Evolutionary conservation across 1,139 yeast genomes (phyloP), one percentile per base, ranked within the genome.

Genomic region (Spencermartinsiella ligniputridi): DNA sequence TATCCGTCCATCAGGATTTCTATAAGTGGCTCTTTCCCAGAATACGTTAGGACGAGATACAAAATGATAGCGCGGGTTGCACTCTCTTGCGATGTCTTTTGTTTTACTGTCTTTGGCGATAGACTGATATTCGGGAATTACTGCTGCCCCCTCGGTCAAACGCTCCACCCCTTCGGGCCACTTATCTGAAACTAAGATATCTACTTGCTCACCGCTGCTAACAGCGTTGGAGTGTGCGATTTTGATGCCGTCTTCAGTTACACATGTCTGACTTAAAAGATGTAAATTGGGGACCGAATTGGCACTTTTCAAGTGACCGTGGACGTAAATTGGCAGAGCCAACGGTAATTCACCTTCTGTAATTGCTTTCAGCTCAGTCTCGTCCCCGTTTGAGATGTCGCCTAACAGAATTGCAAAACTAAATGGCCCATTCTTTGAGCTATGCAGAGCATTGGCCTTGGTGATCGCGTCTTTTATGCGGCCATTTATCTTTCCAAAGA

Each of bases 21-120:
- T 43, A 43, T 49, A 59, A 0, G 64, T 63, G 9, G 49, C 46
- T 13, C 61, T 49, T 42, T 60, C 63, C 53, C 55, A 56, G 38
- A 51, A 57, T 3, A 38, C 40, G 24, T 45, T 46, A n/a, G 25
- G 38, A 17, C 24, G 20, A 3, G 42, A 41, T 8, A 45, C 51
- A 43, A 58, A 52, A 22, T 47, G 52, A 38, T 58, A 58, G 15
- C 55, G 46, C 2, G 62, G 61, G 17, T 43, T 45, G 2, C 43
- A 18, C 2, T 21, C 21, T 18, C 27, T 30, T 15, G 49, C 52
- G n/a, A 40, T 36, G 2, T 42, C 45, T 11, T 32, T 27, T 3
- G 46, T 40, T 5, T 17, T n/a, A 1, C 40, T 39, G 29, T 33
- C 37, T 24, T 45, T 37, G 12, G 12, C 20, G 3, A 47, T 33